phyloP scores from a whole-genome alignment of 768 basidiomycete genomes.

The Termitomyces sp. region DNA sequence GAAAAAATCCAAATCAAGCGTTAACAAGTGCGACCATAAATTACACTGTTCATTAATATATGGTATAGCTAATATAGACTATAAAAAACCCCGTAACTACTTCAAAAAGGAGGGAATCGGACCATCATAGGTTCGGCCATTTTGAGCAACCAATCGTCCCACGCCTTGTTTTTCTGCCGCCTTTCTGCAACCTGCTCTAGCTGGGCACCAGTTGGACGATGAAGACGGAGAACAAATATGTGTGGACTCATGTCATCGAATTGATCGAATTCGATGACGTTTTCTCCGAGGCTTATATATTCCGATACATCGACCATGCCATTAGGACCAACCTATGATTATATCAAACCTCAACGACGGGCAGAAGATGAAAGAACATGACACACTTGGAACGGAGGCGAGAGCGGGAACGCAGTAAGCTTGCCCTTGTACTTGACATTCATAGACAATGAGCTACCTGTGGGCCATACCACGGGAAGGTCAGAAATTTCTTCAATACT shows the following conservation, averaged over 20 bases:
- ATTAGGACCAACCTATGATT: conserved; percentile 36
- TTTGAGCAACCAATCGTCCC: conserved; percentile 34
- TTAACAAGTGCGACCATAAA: neutral
- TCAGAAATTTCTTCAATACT: conserved; percentile 17
- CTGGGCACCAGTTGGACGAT: conserved; percentile 44
- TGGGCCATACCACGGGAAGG: conserved; percentile 39
- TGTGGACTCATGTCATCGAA: conserved; percentile 36
- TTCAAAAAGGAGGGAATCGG: neutral
- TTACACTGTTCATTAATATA: neutral
- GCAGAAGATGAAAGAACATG: neutral
- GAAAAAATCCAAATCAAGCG: neutral
- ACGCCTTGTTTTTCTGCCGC: conserved; percentile 28
- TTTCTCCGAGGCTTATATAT: conserved; percentile 33
- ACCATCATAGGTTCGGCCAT: conserved; percentile 28
- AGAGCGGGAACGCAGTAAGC: conserved; percentile 27
- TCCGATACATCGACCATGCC: conserved; percentile 47
- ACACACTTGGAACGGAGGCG: conserved; percentile 36
- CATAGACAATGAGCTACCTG: conserved; percentile 27
- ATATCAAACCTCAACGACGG: neutral
- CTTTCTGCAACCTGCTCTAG: conserved; percentile 26
- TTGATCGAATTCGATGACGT: conserved; percentile 38
- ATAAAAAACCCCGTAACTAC: neutral
- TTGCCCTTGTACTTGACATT: conserved; percentile 23
- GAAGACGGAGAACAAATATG: conserved; percentile 40
- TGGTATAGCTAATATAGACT: neutral